These are phyloP conservation scores for Amanita jacksonii DNA, from an alignment of 768 basidiomycete species.

Conservation along the genomic window DNA sequence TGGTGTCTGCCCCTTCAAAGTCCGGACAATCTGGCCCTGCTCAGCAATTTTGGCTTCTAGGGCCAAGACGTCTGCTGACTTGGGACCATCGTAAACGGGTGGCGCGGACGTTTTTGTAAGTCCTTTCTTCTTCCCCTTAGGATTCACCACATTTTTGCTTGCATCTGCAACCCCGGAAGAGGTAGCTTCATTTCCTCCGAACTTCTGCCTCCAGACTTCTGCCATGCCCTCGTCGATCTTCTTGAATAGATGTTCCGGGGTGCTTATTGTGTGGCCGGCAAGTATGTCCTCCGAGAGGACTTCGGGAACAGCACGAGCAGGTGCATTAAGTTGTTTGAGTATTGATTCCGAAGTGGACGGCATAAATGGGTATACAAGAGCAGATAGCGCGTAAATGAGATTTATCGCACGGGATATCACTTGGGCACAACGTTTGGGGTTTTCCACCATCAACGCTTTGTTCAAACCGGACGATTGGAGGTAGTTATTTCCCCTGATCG, in stretches of 20 bases:
- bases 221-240: constrained; percentile 89
- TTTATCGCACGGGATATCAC: constrained; percentile 88
- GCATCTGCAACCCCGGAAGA: neutral
- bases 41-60: constrained; percentile 66
- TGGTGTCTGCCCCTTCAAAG: constrained; percentile 54
- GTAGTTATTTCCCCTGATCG: constrained; percentile 84
- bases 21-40: constrained; percentile 68
- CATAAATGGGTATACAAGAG: constrained; percentile 92
- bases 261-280: constrained; percentile 76
- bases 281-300: constrained; percentile 75
- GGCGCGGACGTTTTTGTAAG: constrained; percentile 35
- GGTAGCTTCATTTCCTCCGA: constrained; percentile 48
- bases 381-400: constrained; percentile 84
- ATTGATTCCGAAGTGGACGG: constrained; percentile 80
- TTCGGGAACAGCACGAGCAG: constrained; percentile 69
- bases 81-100: constrained; percentile 40
- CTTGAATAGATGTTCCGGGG: constrained; percentile 86
- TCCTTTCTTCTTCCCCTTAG: constrained; percentile 47
- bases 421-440: constrained; percentile 81
- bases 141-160: too few relatives aligned
- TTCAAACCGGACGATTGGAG: constrained; percentile 88
- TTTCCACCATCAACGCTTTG: constrained; percentile 76
- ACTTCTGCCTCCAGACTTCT: constrained; percentile 70
- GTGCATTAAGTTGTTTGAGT: constrained; percentile 81
- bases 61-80: constrained; percentile 60